Conservation (phyloP, 1,284 basidiomycete genomes). For the Megacollybia platyphylla region DNA sequence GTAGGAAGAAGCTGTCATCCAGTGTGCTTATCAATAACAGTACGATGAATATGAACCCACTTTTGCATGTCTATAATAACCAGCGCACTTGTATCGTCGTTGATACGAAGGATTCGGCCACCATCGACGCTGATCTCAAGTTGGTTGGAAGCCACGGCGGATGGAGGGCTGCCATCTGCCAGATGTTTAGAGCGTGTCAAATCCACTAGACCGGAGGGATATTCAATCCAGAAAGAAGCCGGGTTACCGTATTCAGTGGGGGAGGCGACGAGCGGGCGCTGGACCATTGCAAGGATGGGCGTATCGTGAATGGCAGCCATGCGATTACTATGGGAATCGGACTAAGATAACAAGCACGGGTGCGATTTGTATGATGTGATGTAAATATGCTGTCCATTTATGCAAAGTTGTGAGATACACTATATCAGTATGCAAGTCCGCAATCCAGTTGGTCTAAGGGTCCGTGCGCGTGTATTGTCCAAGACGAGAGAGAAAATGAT, state of each 20-base stretch:
- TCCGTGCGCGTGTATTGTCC: neutral
- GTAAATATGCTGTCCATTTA: neutral
- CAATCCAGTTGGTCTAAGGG: neutral
- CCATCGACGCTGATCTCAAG: constrained; percentile 42
- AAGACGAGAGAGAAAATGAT: neutral
- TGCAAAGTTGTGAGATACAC: neutral
- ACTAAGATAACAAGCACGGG: no score
- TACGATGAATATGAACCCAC: constrained; percentile 19
- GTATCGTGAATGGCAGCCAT: constrained; percentile 23
- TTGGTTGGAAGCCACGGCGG: constrained; percentile 25
- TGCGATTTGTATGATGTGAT: neutral
- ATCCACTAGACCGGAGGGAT: constrained; percentile 50
- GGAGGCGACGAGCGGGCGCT: constrained; percentile 27
- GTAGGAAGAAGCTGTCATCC: constrained; percentile 43
- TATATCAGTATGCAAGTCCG: neutral
- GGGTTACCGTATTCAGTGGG: constrained; percentile 42
- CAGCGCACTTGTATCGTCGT: constrained; percentile 35
- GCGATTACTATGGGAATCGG: neutral
- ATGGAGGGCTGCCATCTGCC: constrained; percentile 12
- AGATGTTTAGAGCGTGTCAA: constrained; percentile 36
- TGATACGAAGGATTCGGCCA: constrained; percentile 35
- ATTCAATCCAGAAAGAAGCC: constrained; percentile 56
- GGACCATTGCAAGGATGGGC: constrained; percentile 28
- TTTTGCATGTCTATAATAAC: constrained; percentile 68
- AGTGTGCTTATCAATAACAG: neutral